These are phyloP conservation scores for Lipomyces anomalus DNA, from an alignment of 805 yeast genomes.

Conservation along the genomic window DNA sequence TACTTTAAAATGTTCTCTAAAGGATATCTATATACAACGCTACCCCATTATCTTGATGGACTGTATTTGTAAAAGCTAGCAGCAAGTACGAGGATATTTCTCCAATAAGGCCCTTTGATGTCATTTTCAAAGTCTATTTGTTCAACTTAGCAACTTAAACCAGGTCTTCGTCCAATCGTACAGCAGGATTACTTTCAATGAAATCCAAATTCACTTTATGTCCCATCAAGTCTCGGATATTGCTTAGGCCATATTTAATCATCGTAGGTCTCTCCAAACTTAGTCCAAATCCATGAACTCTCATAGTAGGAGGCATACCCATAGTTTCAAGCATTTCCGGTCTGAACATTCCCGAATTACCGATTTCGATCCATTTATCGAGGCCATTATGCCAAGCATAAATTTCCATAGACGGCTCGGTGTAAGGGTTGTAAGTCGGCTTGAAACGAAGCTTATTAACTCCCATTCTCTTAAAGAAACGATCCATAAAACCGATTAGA, in stretches of 20 bases:
- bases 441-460: conserved; percentile 92
- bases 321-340: conserved; percentile 98
- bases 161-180: conserved; percentile 78
- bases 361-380: conserved; percentile 97
- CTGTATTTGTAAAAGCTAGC: too few relatives aligned
- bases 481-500: conserved; percentile 96
- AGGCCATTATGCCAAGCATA: conserved; percentile 94
- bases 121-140: too few relatives aligned
- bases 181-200: conserved; percentile 94
- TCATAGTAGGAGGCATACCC: conserved; percentile 92
- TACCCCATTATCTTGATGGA: too few relatives aligned
- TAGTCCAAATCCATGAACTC: conserved; percentile 97
- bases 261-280: conserved; percentile 97
- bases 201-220: conserved; percentile 94
- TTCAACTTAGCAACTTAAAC: conserved; percentile 3
- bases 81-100: too few relatives aligned
- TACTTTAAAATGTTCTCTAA: neutral
- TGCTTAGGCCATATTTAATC: conserved; percentile 94
- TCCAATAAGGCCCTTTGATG: too few relatives aligned
- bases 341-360: conserved; percentile 99
- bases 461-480: conserved; percentile 95
- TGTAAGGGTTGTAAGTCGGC: conserved; percentile 98
- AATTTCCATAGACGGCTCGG: conserved; percentile 97
- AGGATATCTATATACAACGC: too few relatives aligned
- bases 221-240: conserved; percentile 93